A percentile compares a stretch with the other conserved stretches of the same genome.
Evolutionary conservation across 2,329 filamentous ascomycete species (phyloP).

Genomic region (Beauveria varroae): DNA sequence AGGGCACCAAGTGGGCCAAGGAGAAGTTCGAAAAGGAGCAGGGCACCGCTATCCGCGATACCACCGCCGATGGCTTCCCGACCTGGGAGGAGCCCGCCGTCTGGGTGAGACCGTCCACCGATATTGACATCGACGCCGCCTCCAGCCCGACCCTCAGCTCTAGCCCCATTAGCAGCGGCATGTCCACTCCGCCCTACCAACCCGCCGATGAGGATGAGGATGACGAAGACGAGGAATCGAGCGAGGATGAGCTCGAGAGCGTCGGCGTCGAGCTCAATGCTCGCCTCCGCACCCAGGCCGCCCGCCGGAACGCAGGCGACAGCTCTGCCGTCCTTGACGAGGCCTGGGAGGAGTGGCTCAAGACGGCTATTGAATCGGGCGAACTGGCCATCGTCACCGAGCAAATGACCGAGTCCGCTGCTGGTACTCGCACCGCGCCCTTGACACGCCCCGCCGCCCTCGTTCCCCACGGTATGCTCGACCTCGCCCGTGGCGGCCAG

Average conservation of each 20-base stretch:
- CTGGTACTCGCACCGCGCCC: constrained; percentile 19
- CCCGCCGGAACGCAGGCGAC: constrained; percentile 54
- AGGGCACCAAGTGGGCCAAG: constrained; percentile 76
- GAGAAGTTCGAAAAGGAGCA: constrained; percentile 73
- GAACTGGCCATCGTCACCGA: constrained; percentile 41
- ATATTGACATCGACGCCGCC: not conserved
- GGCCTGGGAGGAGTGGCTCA: constrained; percentile 69
- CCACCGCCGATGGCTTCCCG: constrained; percentile 59
- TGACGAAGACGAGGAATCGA: constrained; percentile 25
- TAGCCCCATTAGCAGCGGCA: constrained; percentile 7
- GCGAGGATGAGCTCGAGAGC: constrained; percentile 34
- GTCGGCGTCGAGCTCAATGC: constrained; percentile 57
- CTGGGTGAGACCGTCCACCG: constrained; percentile 18
- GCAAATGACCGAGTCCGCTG: constrained; percentile 26
- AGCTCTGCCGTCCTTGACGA: constrained; percentile 54
- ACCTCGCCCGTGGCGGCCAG: constrained; percentile 45
- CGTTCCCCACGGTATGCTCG: constrained; percentile 45
- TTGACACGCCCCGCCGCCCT: constrained; percentile 26
- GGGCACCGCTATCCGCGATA: constrained; percentile 61
- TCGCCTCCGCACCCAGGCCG: constrained; percentile 56
- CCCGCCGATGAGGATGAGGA: constrained; percentile 20
- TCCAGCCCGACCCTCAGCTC: not conserved
- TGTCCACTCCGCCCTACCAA: constrained; percentile 4
- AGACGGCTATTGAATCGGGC: constrained; percentile 60
- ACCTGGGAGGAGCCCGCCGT: constrained; percentile 48